Conservation (phyloP, 768 basidiomycete species). For the Tylopilus intermedius region DNA sequence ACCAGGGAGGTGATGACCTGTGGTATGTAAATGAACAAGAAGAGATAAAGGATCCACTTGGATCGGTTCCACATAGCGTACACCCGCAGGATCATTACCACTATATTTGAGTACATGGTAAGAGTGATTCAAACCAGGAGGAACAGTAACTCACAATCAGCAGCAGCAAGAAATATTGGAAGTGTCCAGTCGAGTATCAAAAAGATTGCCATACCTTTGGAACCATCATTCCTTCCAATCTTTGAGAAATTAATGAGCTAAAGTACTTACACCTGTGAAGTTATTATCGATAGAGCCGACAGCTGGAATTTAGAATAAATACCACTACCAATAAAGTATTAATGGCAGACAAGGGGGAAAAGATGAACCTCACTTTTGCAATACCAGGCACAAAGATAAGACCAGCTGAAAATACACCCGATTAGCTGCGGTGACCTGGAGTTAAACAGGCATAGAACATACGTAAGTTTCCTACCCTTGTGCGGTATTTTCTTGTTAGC, state of each 20-base stretch:
- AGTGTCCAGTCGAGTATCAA: background rate
- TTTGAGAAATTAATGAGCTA: background rate
- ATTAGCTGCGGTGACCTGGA: background rate
- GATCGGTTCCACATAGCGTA: background rate
- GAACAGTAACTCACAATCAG: background rate
- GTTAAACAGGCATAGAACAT: background rate
- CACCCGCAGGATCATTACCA: background rate
- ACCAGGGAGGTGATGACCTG: background rate
- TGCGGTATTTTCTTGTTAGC: background rate
- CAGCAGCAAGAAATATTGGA: background rate
- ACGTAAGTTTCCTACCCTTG: background rate
- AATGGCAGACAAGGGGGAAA: background rate
- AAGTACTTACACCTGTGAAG: background rate
- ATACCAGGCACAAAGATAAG: constrained; percentile 7
- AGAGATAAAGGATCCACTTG: background rate
- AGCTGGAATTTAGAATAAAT: background rate
- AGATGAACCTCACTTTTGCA: background rate
- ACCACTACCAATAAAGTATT: background rate
- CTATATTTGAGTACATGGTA: background rate
- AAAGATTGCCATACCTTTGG: background rate
- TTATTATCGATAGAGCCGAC: background rate
- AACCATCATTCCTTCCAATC: no score
- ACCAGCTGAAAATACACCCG: background rate
- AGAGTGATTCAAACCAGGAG: background rate
- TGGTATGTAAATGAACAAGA: background rate